phyloP scores from a whole-genome alignment of 108 stramenopile species.

The Fragilaria radians region DNA sequence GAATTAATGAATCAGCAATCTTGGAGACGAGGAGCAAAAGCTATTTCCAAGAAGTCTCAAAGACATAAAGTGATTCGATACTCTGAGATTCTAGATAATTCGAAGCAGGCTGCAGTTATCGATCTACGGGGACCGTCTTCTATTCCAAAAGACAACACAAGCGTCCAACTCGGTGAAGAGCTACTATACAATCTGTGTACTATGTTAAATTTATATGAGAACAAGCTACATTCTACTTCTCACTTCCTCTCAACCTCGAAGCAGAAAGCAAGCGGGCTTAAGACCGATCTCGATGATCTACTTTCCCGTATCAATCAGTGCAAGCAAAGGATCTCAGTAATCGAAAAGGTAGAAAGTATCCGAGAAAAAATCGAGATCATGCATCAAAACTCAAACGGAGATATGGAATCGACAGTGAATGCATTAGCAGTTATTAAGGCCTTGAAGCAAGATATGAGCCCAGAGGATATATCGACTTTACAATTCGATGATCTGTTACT shows the following conservation, averaged over 20 bases:
- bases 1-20: conserved; percentile 37
- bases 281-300: conserved; percentile 43
- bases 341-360: conserved; percentile 35
- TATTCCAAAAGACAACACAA: background rate
- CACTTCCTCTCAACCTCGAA: conserved; percentile 42
- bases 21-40: conserved; percentile 40
- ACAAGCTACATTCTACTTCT: conserved; percentile 56
- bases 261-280: conserved; percentile 43
- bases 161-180: conserved; percentile 68
- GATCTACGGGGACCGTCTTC: conserved; percentile 68
- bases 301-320: conserved; percentile 21
- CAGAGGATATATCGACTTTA: conserved; percentile 46
- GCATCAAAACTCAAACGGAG: background rate
- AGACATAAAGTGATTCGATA: conserved; percentile 54
- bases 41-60: conserved; percentile 11
- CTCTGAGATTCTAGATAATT: conserved; percentile 44
- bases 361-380: conserved; percentile 42
- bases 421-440: conserved; percentile 1
- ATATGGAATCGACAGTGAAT: background rate
- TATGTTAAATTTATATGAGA: conserved; percentile 66
- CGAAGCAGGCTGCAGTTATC: conserved; percentile 42
- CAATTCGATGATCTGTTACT: conserved; percentile 52
- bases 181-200: conserved; percentile 78
- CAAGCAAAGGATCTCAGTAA: conserved; percentile 31
- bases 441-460: conserved; percentile 20